phyloP scores from a whole-genome alignment of 192 early-diverging fungal species.

The Podila clonocystis region DNA sequence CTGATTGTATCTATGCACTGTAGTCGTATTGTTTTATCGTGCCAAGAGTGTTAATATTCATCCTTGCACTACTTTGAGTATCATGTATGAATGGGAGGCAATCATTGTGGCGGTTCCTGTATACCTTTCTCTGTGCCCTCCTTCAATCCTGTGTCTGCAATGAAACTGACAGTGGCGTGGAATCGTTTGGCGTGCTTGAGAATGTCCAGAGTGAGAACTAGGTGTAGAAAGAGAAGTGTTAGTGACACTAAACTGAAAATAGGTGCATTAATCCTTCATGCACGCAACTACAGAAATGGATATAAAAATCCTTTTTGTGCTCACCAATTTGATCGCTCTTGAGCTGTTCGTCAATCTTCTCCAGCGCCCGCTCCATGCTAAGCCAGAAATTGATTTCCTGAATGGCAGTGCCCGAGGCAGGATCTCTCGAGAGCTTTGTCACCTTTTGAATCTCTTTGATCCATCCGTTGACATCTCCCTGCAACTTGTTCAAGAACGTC shows the following conservation, averaged over 20 bases:
- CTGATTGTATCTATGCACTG: constrained; percentile 92
- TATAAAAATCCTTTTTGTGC: constrained; percentile 2
- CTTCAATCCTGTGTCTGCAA: constrained; percentile 97
- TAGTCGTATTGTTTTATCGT: not conserved
- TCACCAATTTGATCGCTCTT: constrained; percentile 86
- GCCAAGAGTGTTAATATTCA: too few relatives aligned
- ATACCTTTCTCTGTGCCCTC: constrained; percentile 87
- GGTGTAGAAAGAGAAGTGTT: not conserved
- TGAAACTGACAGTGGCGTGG: constrained; percentile 97
- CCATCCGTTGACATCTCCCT: constrained; percentile 97
- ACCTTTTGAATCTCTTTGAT: constrained; percentile 99
- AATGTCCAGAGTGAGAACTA: constrained; percentile 91
- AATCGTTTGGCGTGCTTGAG: constrained; percentile 98
- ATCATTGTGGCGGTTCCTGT: not conserved
- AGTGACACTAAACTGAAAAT: not conserved
- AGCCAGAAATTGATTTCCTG: constrained; percentile 99
- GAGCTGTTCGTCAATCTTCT: constrained; percentile 94
- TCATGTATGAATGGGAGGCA: not conserved
- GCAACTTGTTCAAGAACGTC: constrained; percentile 91
- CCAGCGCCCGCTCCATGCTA: constrained; percentile 93
- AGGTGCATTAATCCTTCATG: not conserved
- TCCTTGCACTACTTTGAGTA: not conserved
- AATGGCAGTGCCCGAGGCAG: constrained; percentile 88
- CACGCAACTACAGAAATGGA: not conserved
- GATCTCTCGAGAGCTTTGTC: constrained; percentile 93